Conservation (phyloP, 2,329 filamentous ascomycete genomes). For the Trichoderma sp. region DNA sequence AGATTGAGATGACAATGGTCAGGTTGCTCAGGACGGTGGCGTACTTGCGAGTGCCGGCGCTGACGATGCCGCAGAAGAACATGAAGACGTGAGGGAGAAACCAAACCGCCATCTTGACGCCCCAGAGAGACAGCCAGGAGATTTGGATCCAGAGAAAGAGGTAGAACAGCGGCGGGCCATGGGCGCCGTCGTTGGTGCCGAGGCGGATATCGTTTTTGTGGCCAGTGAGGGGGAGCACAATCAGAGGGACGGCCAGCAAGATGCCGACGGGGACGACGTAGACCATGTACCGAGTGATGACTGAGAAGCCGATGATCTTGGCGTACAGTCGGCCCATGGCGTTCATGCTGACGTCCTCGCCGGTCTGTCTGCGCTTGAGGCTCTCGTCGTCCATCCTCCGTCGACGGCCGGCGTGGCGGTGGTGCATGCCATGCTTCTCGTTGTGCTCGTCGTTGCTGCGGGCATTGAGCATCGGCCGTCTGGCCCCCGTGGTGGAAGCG, state of each 20-base stretch:
- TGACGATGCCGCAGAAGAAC: constrained; percentile 69
- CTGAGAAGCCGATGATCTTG: constrained; percentile 64
- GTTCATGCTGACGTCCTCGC: constrained; percentile 60
- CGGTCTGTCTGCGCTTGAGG: constrained; percentile 47
- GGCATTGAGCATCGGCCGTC: constrained; percentile 46
- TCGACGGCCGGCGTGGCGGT: constrained; percentile 47
- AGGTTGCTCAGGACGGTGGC: constrained; percentile 64
- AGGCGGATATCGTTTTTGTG: constrained; percentile 43
- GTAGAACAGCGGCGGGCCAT: constrained; percentile 56
- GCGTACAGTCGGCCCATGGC: constrained; percentile 67
- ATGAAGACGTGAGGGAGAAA: constrained; percentile 64
- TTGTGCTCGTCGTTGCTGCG: constrained; percentile 37
- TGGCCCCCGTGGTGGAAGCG: constrained; percentile 55
- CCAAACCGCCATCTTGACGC: constrained; percentile 65
- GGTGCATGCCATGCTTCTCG: constrained; percentile 47
- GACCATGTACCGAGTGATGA: constrained; percentile 66
- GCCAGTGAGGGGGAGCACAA: constrained; percentile 53
- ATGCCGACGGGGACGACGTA: constrained; percentile 67
- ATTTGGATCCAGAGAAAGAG: constrained; percentile 71
- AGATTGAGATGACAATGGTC: constrained; percentile 66
- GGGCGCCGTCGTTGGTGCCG: constrained; percentile 44
- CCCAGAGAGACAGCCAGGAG: constrained; percentile 68
- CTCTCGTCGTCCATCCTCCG: constrained; percentile 48
- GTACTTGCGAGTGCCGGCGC: constrained; percentile 70
- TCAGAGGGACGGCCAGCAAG: constrained; percentile 62